Conservation (phyloP, 805 yeast genomes). For the Wickerhamiella azyma region DNA sequence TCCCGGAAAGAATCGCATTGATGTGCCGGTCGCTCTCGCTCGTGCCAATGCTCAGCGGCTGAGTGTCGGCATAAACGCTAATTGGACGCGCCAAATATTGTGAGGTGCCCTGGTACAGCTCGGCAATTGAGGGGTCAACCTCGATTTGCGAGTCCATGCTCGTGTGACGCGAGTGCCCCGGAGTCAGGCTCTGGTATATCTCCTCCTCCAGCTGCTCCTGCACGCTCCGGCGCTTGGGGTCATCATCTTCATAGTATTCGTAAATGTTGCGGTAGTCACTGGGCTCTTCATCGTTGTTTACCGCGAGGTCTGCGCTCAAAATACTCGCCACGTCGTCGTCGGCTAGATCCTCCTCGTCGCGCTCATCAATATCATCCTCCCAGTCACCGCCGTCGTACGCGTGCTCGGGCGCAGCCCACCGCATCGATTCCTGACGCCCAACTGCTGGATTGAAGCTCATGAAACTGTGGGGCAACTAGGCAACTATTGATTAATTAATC, state of each 20-base stretch:
- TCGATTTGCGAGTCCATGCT: conserved; percentile 5
- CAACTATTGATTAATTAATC: background rate
- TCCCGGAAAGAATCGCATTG: conserved; percentile 17
- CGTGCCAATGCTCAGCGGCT: conserved; percentile 11
- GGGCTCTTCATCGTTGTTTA: background rate
- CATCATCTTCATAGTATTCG: conserved; percentile 1
- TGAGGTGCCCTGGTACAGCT: conserved; percentile 22
- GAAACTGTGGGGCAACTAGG: background rate
- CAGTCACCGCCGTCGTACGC: conserved; percentile 28
- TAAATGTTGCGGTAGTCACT: background rate
- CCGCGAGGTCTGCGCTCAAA: background rate
- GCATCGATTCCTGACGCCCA: conserved; percentile 22
- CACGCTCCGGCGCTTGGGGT: conserved; percentile 4
- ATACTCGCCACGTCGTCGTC: background rate
- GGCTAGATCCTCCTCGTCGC: background rate
- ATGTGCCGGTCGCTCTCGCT: conserved; percentile 15
- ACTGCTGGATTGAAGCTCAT: conserved; percentile 8
- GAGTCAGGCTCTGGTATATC: conserved; percentile 1
- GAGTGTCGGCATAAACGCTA: conserved; percentile 18
- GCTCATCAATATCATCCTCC: conserved; percentile 18
- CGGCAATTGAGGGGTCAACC: conserved; percentile 24
- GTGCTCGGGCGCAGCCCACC: conserved; percentile 27
- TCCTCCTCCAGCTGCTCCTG: conserved; percentile 8
- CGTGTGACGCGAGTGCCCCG: conserved; percentile 5
- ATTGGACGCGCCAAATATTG: conserved; percentile 22